Percentiles rank a stretch among this genome's conserved stretches.
Evolutionary conservation across 768 basidiomycete species (phyloP).

Genomic region (Podaxis sp.): DNA sequence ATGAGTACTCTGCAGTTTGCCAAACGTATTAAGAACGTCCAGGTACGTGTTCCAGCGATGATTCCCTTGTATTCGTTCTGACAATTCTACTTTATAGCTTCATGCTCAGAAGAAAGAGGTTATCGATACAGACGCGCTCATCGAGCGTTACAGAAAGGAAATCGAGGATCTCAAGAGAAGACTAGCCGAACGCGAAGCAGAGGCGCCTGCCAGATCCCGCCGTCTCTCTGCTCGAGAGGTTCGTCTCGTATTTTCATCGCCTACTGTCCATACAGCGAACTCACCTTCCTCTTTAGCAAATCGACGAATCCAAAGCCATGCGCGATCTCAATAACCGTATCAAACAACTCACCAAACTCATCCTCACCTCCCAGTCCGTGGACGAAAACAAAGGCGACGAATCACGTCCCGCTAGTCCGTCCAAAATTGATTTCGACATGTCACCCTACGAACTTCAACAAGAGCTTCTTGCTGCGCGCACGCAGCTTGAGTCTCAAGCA

Average conservation of each 20-base stretch:
- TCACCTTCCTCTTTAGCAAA: slow-evolving; percentile 49
- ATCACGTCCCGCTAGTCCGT: slow-evolving; percentile 78
- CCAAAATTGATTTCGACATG: slow-evolving; percentile 89
- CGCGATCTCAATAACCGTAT: slow-evolving; percentile 78
- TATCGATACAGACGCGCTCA: slow-evolving; percentile 88
- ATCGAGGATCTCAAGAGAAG: slow-evolving; percentile 86
- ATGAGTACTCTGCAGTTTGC: slow-evolving; percentile 91
- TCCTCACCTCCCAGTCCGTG: slow-evolving; percentile 83
- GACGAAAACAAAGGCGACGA: slow-evolving; percentile 68
- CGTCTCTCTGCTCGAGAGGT: slow-evolving; percentile 55
- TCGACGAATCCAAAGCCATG: slow-evolving; percentile 84
- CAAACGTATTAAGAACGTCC: slow-evolving; percentile 86
- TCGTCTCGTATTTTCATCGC: slow-evolving; percentile 12
- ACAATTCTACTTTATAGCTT: slow-evolving; percentile 39
- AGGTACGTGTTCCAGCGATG: slow-evolving; percentile 39
- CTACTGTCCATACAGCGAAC: background rate
- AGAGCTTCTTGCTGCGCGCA: slow-evolving; percentile 77
- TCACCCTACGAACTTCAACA: slow-evolving; percentile 89
- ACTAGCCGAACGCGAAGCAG: slow-evolving; percentile 68
- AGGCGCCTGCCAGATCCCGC: slow-evolving; percentile 49
- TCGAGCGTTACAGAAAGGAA: slow-evolving; percentile 92
- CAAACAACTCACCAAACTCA: slow-evolving; percentile 80
- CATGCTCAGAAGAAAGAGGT: slow-evolving; percentile 93
- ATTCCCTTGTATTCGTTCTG: background rate
- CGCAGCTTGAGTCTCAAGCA: slow-evolving; percentile 77